Conservation (phyloP, 768 basidiomycete species). For the Sarcodon aspratus region DNA sequence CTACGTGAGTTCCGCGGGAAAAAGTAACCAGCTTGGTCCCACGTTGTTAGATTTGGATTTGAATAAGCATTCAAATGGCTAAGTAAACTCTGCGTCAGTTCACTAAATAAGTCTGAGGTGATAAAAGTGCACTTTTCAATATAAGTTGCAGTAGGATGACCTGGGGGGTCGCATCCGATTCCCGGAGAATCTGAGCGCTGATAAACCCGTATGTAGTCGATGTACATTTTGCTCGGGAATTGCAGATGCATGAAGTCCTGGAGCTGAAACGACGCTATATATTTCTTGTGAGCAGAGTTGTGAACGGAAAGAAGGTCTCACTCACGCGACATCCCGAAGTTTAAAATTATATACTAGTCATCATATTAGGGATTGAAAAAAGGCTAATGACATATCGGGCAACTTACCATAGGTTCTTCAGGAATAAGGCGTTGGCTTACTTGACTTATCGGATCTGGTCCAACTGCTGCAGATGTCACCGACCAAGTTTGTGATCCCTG, state of each 20-base stretch:
- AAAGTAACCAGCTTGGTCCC: conserved; percentile 62
- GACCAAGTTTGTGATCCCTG: conserved; percentile 63
- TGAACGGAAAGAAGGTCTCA: not conserved
- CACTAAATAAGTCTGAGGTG: not conserved
- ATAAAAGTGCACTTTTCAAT: conserved; percentile 39
- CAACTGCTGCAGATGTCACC: conserved; percentile 52
- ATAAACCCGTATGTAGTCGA: conserved; percentile 88
- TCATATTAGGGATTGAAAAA: not conserved
- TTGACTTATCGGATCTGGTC: conserved; percentile 43
- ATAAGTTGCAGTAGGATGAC: conserved; percentile 72
- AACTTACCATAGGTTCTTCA: conserved; percentile 86
- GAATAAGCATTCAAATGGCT: conserved; percentile 49
- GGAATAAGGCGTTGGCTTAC: conserved; percentile 61
- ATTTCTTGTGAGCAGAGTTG: not conserved
- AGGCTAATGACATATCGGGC: conserved; percentile 6
- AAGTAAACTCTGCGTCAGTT: not conserved
- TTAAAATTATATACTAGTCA: conserved; percentile 63
- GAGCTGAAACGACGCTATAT: conserved; percentile 51
- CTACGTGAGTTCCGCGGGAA: conserved; percentile 58
- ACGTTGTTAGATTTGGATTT: conserved; percentile 80
- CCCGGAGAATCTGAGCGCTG: conserved; percentile 61
- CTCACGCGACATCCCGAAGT: conserved; percentile 67
- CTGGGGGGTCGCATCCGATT: conserved; percentile 70
- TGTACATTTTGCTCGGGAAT: conserved; percentile 72
- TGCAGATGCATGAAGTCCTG: conserved; percentile 59